phyloP scores from a whole-genome alignment of 179 eudicot genomes.

The Actinidia arguta region DNA sequence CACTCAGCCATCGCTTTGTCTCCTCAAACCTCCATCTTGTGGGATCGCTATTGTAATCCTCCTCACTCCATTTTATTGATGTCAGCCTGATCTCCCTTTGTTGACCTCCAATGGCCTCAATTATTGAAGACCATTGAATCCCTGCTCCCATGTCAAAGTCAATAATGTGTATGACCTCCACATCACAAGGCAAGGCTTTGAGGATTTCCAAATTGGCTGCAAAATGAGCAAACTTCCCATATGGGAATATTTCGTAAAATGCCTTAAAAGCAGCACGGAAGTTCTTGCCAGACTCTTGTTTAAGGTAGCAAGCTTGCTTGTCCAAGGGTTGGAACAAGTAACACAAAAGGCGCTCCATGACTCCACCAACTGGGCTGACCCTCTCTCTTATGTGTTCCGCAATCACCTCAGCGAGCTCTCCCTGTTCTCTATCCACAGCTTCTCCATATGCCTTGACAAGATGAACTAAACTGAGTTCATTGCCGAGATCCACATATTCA shows the following conservation, averaged over 20 bases:
- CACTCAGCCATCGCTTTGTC: slow-evolving; percentile 25
- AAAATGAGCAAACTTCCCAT: slow-evolving; percentile 45
- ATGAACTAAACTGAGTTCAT: slow-evolving; percentile 24
- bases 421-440: slow-evolving; percentile 36
- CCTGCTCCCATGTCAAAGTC: slow-evolving; percentile 48
- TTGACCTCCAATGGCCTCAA: slow-evolving; percentile 30
- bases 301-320: slow-evolving; percentile 22
- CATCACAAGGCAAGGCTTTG: slow-evolving; percentile 37
- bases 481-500: slow-evolving; percentile 35
- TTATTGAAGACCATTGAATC: slow-evolving; percentile 45
- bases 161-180: slow-evolving; percentile 18
- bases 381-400: slow-evolving; percentile 27
- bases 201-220: slow-evolving; percentile 36
- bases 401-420: slow-evolving; percentile 35
- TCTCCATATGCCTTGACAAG: slow-evolving; percentile 41
- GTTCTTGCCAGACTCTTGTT: slow-evolving; percentile 34
- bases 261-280: slow-evolving; percentile 25
- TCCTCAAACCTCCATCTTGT: slow-evolving; percentile 32
- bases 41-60: slow-evolving; percentile 2
- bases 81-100: slow-evolving; percentile 16
- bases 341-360: not conserved
- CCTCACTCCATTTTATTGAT: slow-evolving; percentile 23
- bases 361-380: slow-evolving; percentile 12
- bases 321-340: slow-evolving; percentile 30
- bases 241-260: slow-evolving; percentile 38